phyloP scores from a whole-genome alignment of 2,329 filamentous ascomycete species.

The Zasmidium angulare region DNA sequence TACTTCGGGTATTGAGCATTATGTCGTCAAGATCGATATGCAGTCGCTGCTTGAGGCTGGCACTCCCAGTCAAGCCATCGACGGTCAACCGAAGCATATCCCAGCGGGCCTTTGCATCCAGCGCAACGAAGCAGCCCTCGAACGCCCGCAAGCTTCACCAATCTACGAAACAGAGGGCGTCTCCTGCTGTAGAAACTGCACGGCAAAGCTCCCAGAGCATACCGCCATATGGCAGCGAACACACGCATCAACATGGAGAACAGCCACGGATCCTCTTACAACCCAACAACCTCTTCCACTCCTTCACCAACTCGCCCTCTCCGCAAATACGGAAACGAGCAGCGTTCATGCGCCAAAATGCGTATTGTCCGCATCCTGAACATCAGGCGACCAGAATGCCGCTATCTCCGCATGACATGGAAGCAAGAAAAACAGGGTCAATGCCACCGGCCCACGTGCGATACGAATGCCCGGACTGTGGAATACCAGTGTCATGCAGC shows the following conservation, averaged over 20 bases:
- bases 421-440: constrained; percentile 59
- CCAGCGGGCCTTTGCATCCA: constrained; percentile 23
- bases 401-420: constrained; percentile 62
- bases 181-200: constrained; percentile 17
- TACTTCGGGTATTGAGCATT: not conserved
- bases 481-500: constrained; percentile 88
- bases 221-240: constrained; percentile 6
- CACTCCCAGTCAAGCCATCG: constrained; percentile 7
- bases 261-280: constrained; percentile 51
- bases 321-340: constrained; percentile 84
- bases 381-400: constrained; percentile 75
- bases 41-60: constrained; percentile 26
- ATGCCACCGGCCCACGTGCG: constrained; percentile 76
- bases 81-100: constrained; percentile 10
- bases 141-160: constrained; percentile 24
- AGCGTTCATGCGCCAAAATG: constrained; percentile 88
- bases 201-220: constrained; percentile 1
- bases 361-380: constrained; percentile 86
- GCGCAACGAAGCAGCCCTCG: constrained; percentile 19
- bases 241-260: constrained; percentile 19
- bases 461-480: constrained; percentile 96
- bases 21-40: constrained; percentile 30
- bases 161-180: constrained; percentile 21
- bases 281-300: constrained; percentile 86
- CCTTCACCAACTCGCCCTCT: constrained; percentile 84